Base-by-base conservation (phyloP, 2,329 filamentous ascomycete genomes). In the Colletotrichum shisoi region DNA sequence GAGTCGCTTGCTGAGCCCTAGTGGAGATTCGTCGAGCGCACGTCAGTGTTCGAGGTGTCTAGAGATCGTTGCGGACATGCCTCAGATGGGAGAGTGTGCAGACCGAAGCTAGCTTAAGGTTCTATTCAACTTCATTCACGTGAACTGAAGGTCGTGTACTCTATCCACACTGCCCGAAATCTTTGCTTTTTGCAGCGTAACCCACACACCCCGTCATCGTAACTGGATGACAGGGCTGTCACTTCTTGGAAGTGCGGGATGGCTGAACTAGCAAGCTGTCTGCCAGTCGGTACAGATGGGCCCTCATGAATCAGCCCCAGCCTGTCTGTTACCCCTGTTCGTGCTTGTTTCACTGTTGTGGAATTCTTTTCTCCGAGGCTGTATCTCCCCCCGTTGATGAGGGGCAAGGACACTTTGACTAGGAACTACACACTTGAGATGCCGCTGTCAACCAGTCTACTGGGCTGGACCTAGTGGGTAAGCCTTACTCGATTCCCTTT, bases 71-170 rank as follows among this genome's bases (percentile, higher is more conserved):
- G 64, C 60, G 54, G 60, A 64, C 60, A 64, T 59, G 49, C 60
- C 64, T 64, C 60, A 64, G 48, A 63, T 59, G 60, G 42, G 64
- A 63, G 61, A 67, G 54, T 54, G 49, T 59, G n/a, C 54, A 64
- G 61, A 59, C 61, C 64, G 64, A 67, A 56, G 64, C 56, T 54
- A 61, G 31, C 21, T 27, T 8, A 15, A 15, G 3, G 1, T 21
- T 59, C 49, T 62, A 24, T 12, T 3, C 31, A 51, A 56, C 48
- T 64, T 64, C 48, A 51, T 12, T 59, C 54, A 21, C 11, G 1
- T 8, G 5, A 59, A 56, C 53, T 64, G 60, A 51, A 56, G 48
- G 60, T 56, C 60, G 60, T 64, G 53, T 67, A 48, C 59, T 67
- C 64, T 56, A 59, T 58, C 63, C 63, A 67, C 63, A 63, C 52